Percentiles rank a stretch among this genome's conserved stretches.
Evolutionary conservation across 176 grass and related monocot species (phyloP).

Genomic region (Puccinellia tenuiflora): DNA sequence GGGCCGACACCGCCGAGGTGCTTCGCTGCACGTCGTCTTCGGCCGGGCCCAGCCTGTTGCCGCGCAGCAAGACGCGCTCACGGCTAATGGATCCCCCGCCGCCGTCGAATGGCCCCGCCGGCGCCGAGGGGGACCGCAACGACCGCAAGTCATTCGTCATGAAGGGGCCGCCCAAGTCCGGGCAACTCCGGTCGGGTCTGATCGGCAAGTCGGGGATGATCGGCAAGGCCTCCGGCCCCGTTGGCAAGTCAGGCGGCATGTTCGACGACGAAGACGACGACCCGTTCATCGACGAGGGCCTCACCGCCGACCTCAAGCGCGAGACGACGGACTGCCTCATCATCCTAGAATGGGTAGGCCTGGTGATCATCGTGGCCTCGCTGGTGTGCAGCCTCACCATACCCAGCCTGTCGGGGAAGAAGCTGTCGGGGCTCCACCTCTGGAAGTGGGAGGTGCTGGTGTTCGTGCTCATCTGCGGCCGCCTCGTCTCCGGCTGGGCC

Average conservation of each 20-base stretch:
- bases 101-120: not conserved
- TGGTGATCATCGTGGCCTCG: slow-evolving; percentile 73
- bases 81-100: slow-evolving; percentile 68
- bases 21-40: slow-evolving; percentile 69
- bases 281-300: slow-evolving; percentile 63
- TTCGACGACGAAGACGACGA: slow-evolving; percentile 82
- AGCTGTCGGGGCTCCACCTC: slow-evolving; percentile 62
- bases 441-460: slow-evolving; percentile 95
- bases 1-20: slow-evolving; percentile 35
- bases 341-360: slow-evolving; percentile 64
- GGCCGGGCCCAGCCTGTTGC: slow-evolving; percentile 18
- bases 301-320: slow-evolving; percentile 60
- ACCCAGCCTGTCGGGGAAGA: slow-evolving; percentile 26
- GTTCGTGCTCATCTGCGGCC: slow-evolving; percentile 84
- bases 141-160: slow-evolving; percentile 37
- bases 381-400: slow-evolving; percentile 64
- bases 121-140: not conserved
- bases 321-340: slow-evolving; percentile 40
- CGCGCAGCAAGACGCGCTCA: slow-evolving; percentile 62
- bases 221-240: slow-evolving; percentile 27
- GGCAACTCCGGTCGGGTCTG: slow-evolving; percentile 45
- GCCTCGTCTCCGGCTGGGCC: slow-evolving; percentile 86
- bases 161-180: slow-evolving; percentile 43
- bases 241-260: slow-evolving; percentile 32
- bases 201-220: slow-evolving; percentile 46